Evolutionary conservation across 2,329 filamentous ascomycete species (phyloP).

Genomic region (Macrophomina tecta): DNA sequence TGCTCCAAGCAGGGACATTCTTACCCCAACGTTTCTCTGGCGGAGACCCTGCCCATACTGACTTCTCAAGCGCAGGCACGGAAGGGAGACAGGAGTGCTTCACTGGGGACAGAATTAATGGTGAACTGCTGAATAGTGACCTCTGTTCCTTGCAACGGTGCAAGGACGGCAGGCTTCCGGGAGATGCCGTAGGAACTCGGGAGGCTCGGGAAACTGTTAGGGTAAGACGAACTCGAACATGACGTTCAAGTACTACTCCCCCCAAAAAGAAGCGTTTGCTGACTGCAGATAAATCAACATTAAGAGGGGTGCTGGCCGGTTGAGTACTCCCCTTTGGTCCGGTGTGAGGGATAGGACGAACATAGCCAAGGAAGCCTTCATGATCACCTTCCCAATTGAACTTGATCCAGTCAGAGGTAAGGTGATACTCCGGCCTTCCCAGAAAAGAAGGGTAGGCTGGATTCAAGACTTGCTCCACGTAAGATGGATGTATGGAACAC

Average conservation of each 20-base stretch:
- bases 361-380: conserved; percentile 34
- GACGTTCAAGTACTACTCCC: conserved; percentile 39
- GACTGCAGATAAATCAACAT: conserved; percentile 32
- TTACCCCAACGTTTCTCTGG: background rate
- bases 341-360: conserved; percentile 21
- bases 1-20: conserved; percentile 14
- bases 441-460: conserved; percentile 14
- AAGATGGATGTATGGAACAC: conserved; percentile 36
- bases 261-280: conserved; percentile 36
- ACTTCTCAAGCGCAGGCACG: too few species aligned
- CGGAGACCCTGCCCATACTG: background rate
- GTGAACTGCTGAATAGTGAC: background rate
- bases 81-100: too few species aligned
- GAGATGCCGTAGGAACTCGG: background rate
- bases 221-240: conserved; percentile 38
- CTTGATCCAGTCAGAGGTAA: conserved; percentile 31
- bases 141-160: background rate
- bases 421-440: conserved; percentile 27
- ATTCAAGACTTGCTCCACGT: conserved; percentile 26
- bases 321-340: background rate
- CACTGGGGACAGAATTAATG: too few species aligned
- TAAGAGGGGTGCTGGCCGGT: background rate
- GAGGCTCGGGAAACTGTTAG: conserved; percentile 25
- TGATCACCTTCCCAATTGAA: conserved; percentile 35
- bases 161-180: background rate